A percentile compares a stretch with the other conserved stretches of the same genome.
phyloP scores from a whole-genome alignment of 495 filamentous ascomycete genomes.

The Xylaria acuta region DNA sequence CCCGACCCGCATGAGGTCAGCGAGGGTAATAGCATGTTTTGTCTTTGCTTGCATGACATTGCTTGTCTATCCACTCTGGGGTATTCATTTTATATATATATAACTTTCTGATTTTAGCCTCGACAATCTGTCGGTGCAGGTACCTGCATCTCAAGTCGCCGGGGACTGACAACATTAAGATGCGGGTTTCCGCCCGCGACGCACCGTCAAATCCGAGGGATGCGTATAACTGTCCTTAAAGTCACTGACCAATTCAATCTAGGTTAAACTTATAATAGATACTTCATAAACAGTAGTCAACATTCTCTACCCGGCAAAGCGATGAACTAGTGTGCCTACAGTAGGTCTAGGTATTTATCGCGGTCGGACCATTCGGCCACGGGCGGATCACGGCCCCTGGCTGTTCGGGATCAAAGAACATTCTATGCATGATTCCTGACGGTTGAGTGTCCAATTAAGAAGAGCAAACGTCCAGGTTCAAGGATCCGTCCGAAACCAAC shows the following conservation, averaged over 20 bases:
- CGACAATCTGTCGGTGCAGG: neutral
- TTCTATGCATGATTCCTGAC: constrained; percentile 25
- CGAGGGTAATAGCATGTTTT: constrained; percentile 1
- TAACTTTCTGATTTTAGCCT: neutral
- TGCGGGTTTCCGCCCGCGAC: constrained; percentile 7
- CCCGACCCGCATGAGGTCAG: constrained; percentile 16
- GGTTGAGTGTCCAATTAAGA: constrained; percentile 7
- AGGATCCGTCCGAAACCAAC: constrained; percentile 19
- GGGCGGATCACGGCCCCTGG: constrained; percentile 3
- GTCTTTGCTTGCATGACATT: constrained; percentile 1
- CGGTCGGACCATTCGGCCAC: neutral
- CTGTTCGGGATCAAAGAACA: constrained; percentile 18
- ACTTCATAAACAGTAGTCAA: neutral
- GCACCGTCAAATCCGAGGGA: constrained; percentile 12
- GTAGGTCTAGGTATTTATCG: neutral
- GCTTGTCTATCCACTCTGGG: neutral
- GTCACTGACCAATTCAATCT: neutral
- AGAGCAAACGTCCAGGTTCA: neutral
- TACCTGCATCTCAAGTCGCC: neutral
- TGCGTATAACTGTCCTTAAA: neutral
- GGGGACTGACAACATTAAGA: neutral
- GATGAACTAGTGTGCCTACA: constrained; percentile 1
- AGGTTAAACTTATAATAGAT: neutral
- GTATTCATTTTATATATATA: neutral
- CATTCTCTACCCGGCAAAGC: neutral